Percentiles rank a stretch among this genome's conserved stretches.
Evolutionary conservation across 2,329 filamentous ascomycete species (phyloP).

Genomic region (Colletotrichum endophyticum): DNA sequence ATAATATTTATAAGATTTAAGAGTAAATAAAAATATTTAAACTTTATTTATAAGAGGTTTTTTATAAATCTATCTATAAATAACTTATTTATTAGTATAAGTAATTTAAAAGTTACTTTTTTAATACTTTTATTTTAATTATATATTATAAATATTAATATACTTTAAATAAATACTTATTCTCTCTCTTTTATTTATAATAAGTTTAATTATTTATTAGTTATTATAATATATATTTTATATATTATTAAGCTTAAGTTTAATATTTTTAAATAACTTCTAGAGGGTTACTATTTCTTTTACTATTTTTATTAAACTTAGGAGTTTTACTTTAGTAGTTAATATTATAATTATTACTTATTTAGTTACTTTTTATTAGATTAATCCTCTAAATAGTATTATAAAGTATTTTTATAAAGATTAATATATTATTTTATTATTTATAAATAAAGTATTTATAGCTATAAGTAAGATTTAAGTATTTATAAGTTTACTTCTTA

Average conservation of each 20-base stretch:
- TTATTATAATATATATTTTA: too few relatives aligned
- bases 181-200: neutral
- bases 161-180: too few relatives aligned
- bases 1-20: too few relatives aligned
- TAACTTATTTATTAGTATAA: too few relatives aligned
- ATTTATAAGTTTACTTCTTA: neutral
- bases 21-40: too few relatives aligned
- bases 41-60: too few relatives aligned
- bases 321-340: accelerated
- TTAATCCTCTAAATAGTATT: neutral
- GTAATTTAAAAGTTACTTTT: accelerated
- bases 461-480: neutral
- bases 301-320: neutral
- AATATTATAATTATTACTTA: too few relatives aligned
- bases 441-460: neutral
- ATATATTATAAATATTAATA: neutral
- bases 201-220: neutral
- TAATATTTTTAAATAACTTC: too few relatives aligned
- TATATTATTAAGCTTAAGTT: too few relatives aligned
- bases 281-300: too few relatives aligned
- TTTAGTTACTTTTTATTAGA: neutral
- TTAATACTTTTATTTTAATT: neutral
- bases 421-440: neutral
- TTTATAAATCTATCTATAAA: too few relatives aligned
- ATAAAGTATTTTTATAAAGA: neutral